These are phyloP conservation scores for Saccharomyces pastorianus DNA, from an alignment of 1,139 yeast genomes.

Conservation along the genomic window DNA sequence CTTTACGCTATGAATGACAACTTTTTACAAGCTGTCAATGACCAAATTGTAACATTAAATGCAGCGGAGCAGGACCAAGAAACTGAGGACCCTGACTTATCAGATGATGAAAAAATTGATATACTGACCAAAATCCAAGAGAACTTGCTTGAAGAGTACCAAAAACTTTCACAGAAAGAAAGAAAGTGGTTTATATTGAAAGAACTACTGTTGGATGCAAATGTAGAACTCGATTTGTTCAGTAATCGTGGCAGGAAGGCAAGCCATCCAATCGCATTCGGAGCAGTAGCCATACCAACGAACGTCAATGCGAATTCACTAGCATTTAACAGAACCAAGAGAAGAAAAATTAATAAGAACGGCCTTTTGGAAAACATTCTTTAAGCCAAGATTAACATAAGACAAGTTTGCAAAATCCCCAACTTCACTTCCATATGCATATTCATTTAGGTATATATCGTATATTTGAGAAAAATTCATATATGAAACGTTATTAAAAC, in stretches of 20 bases:
- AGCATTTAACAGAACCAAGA: conserved; percentile 11
- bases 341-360: conserved; percentile 3
- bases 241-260: conserved; percentile 13
- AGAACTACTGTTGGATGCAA: conserved; percentile 29
- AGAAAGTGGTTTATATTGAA: conserved; percentile 29
- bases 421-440: not conserved
- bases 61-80: conserved; percentile 4
- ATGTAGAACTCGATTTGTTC: conserved; percentile 28
- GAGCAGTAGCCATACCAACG: conserved; percentile 10
- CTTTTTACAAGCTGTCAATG: conserved; percentile 13
- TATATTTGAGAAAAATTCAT: not conserved
- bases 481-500: not conserved
- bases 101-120: conserved; percentile 18
- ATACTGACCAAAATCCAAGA: conserved; percentile 21
- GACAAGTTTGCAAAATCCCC: not conserved
- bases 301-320: conserved; percentile 9
- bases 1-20: conserved; percentile 26
- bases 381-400: not conserved
- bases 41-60: conserved; percentile 1
- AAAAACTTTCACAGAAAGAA: conserved; percentile 15
- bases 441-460: not conserved
- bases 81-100: conserved; percentile 1
- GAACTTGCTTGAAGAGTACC: conserved; percentile 19
- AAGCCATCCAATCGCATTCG: conserved; percentile 11
- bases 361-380: not conserved